Evolutionary conservation across 768 basidiomycete genomes (phyloP), one percentile per base, ranked within the genome.

Genomic region (Pholiota microspora): DNA sequence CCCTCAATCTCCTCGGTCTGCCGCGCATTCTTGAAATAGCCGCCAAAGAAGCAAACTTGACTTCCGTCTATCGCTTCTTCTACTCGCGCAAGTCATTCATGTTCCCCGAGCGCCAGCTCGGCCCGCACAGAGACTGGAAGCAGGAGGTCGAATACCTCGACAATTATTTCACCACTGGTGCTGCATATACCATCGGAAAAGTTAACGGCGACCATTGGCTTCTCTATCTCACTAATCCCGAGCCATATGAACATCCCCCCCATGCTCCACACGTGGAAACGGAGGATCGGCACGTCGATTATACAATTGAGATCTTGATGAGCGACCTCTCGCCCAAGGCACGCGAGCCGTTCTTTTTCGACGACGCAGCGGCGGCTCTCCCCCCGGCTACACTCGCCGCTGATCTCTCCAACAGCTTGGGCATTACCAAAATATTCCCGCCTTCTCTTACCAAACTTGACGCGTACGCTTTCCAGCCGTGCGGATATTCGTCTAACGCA

Each of bases 141-240:
- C 82, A 90, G 53, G 97, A 99, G 73, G 89, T 98, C 64, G 83
- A 85, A 54, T 98, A 85, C 67, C 78, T 99, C 48, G 96, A 99
- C 67, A 82, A 83, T 57, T 86, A 95, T 58, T 98, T 99, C 70
- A 78, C 80, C 62, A 82, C 83, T 68, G 94, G 94, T 45, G 84
- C 93, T 6, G 97, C 95, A 2, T 99, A 99, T 75, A 95, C 92
- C 27, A 87, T 98, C 58, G 97, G 97, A 55, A 95, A 94, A 65
- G 90, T 96, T 70, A 99, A 99, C 70, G 92, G 96, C 45, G 94
- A 98, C 71, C 97, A 99, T 73, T 99, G 97, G 97, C 73, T 98
- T 45, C 84, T 98, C 35, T 99, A 98, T 74, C 79, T 98, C 62
- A 94, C 93, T 16, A 78, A 75, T 1, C 88, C 91, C 12, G 63